A percentile compares a stretch with the other conserved stretches of the same genome.
Evolutionary conservation across 176 grass and related monocot genomes (phyloP).

Genomic region (Secale cereale): DNA sequence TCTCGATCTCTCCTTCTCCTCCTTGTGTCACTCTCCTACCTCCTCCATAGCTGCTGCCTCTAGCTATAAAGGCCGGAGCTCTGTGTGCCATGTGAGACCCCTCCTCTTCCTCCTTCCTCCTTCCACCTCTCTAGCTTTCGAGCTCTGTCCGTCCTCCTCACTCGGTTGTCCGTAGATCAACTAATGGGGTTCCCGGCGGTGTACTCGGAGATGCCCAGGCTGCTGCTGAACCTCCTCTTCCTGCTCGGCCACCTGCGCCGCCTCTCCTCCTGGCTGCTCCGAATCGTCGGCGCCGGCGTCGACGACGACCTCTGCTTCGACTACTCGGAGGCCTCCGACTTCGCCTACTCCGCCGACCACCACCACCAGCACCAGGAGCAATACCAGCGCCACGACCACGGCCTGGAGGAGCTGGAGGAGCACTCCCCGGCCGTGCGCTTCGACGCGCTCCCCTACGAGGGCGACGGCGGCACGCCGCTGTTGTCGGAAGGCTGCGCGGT

Average conservation of each 20-base stretch:
- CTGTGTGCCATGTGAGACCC: not conserved
- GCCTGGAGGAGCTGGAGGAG: conserved; percentile 28
- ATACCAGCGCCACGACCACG: not conserved
- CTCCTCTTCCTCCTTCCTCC: not conserved
- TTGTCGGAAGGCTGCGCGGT: conserved; percentile 51
- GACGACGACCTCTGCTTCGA: not conserved
- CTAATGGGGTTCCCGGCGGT: conserved; percentile 78
- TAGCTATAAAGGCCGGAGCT: not conserved
- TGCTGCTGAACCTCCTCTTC: conserved; percentile 48
- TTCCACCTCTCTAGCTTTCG: too few species aligned
- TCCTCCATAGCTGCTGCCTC: not conserved
- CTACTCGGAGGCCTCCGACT: not conserved
- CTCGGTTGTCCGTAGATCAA: too few species aligned
- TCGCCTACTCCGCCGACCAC: not conserved
- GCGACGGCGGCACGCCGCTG: not conserved
- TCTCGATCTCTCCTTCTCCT: not conserved
- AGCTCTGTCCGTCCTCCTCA: too few species aligned
- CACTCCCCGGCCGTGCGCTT: conserved; percentile 61
- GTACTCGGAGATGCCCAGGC: conserved; percentile 63
- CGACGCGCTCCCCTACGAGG: conserved; percentile 34
- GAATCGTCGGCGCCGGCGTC: conserved; percentile 43
- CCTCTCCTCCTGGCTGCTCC: conserved; percentile 45
- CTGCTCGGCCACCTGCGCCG: conserved; percentile 64
- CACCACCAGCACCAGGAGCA: too few species aligned
- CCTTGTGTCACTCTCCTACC: not conserved